A percentile compares a stretch with the other conserved stretches of the same genome.
Evolutionary conservation across 2,329 filamentous ascomycete genomes (phyloP).

Genomic region (Trichophyton rubrum): DNA sequence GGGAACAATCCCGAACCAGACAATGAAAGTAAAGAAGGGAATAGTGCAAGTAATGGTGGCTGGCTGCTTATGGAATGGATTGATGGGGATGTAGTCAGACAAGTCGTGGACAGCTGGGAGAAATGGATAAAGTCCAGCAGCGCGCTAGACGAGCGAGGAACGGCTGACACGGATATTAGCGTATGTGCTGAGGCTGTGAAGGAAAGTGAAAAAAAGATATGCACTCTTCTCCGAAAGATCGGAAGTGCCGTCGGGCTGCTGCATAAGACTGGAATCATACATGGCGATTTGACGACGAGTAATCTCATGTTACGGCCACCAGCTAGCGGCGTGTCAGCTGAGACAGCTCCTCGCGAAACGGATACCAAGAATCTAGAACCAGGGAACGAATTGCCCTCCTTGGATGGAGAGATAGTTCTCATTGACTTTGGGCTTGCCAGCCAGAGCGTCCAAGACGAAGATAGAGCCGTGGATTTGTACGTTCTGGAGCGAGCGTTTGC

Average conservation of each 20-base stretch:
- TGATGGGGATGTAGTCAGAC: constrained; percentile 56
- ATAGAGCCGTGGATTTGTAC: constrained; percentile 90
- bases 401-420: constrained; percentile 65
- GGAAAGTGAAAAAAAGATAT: constrained; percentile 41
- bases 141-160: constrained; percentile 14
- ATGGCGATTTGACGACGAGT: constrained; percentile 93
- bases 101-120: constrained; percentile 57
- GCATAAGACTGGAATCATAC: constrained; percentile 75
- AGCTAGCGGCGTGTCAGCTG: constrained; percentile 9
- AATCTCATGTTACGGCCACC: constrained; percentile 70
- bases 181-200: constrained; percentile 17
- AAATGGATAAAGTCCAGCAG: constrained; percentile 30
- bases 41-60: constrained; percentile 49
- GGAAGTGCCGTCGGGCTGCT: constrained; percentile 60
- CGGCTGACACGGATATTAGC: constrained; percentile 17
- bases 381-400: constrained; percentile 14
- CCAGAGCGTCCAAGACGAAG: constrained; percentile 73
- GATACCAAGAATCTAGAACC: constrained; percentile 4
- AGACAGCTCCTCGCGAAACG: constrained; percentile 14
- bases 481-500: constrained; percentile 89
- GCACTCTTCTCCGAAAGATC: constrained; percentile 55
- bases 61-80: constrained; percentile 84
- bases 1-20: constrained; percentile 28
- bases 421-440: constrained; percentile 91
- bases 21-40: constrained; percentile 39